phyloP scores from a whole-genome alignment of 306 rosid genomes.

The Casuarina cunninghamiana region DNA sequence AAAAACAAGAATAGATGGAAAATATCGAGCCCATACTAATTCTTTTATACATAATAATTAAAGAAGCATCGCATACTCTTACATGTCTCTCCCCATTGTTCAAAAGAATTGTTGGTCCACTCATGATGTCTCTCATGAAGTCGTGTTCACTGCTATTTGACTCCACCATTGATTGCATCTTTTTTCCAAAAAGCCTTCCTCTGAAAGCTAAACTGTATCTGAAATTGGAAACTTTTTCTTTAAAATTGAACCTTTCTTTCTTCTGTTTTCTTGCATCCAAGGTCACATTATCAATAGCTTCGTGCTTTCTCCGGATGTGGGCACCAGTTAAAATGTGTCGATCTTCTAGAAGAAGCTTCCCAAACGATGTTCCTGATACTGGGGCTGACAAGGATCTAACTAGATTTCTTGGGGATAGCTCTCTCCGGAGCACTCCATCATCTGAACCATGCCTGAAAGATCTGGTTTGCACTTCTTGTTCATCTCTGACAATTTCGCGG shows the following conservation, averaged over 20 bases:
- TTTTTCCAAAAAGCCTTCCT: constrained; percentile 78
- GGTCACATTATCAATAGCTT: constrained; percentile 59
- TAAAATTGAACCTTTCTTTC: constrained; percentile 79
- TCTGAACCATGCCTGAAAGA: constrained; percentile 76
- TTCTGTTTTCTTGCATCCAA: constrained; percentile 50
- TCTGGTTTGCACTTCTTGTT: constrained; percentile 57
- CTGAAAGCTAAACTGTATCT: constrained; percentile 68
- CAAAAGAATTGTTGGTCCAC: constrained; percentile 85
- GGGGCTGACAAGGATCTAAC: constrained; percentile 94
- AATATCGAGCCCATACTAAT: constrained; percentile 16
- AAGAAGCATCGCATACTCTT: constrained; percentile 38
- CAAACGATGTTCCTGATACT: constrained; percentile 92
- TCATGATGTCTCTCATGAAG: constrained; percentile 61
- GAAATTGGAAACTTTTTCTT: constrained; percentile 81
- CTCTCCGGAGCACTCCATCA: constrained; percentile 50
- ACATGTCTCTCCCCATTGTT: constrained; percentile 71
- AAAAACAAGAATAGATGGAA: constrained; percentile 26
- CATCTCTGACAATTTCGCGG: constrained; percentile 54
- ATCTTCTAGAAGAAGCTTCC: constrained; percentile 98
- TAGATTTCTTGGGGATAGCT: constrained; percentile 81
- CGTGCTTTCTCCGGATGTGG: constrained; percentile 87
- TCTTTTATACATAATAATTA: background rate
- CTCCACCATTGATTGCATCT: constrained; percentile 57
- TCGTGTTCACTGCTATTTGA: constrained; percentile 44
- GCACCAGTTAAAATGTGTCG: constrained; percentile 85